phyloP scores from a whole-genome alignment of 352 stramenopile genomes.

The Phytophthora gonapodyides region DNA sequence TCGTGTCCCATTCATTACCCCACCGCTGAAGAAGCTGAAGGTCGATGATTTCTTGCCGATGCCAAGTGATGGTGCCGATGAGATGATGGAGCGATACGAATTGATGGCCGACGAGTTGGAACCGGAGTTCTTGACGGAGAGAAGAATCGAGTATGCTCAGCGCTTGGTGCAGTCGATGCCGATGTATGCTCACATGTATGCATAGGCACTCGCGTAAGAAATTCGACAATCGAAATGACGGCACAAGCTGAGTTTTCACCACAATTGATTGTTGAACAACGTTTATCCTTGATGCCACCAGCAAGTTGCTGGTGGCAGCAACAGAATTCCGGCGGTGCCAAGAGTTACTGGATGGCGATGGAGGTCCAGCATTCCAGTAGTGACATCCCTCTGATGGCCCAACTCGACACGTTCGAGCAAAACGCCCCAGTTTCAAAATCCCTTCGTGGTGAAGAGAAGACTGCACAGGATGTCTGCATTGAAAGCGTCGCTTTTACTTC shows the following conservation, averaged over 20 bases:
- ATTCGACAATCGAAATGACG: too few species aligned
- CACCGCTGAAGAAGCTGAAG: constrained; percentile 18
- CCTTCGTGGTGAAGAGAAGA: not conserved
- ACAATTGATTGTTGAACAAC: not conserved
- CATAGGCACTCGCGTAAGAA: not conserved
- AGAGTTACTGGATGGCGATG: too few species aligned
- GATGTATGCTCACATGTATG: constrained; percentile 35
- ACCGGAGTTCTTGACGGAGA: constrained; percentile 34
- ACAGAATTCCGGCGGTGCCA: too few species aligned
- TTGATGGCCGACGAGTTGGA: constrained; percentile 29
- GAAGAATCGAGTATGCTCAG: constrained; percentile 36
- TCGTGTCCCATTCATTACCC: constrained; percentile 7
- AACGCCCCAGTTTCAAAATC: not conserved
- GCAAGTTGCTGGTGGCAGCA: too few species aligned
- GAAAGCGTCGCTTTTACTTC: not conserved
- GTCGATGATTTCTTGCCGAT: constrained; percentile 26
- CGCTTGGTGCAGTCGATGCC: constrained; percentile 32
- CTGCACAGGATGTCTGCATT: not conserved
- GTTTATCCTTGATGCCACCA: too few species aligned
- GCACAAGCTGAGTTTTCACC: not conserved
- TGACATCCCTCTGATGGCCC: too few species aligned
- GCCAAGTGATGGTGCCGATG: constrained; percentile 28
- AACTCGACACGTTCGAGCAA: too few species aligned
- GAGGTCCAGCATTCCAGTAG: too few species aligned
- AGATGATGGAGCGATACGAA: constrained; percentile 31